A percentile compares a stretch with the other conserved stretches of the same genome.
Evolutionary conservation across 768 basidiomycete genomes (phyloP).

Genomic region (Pleurotus giganteus): DNA sequence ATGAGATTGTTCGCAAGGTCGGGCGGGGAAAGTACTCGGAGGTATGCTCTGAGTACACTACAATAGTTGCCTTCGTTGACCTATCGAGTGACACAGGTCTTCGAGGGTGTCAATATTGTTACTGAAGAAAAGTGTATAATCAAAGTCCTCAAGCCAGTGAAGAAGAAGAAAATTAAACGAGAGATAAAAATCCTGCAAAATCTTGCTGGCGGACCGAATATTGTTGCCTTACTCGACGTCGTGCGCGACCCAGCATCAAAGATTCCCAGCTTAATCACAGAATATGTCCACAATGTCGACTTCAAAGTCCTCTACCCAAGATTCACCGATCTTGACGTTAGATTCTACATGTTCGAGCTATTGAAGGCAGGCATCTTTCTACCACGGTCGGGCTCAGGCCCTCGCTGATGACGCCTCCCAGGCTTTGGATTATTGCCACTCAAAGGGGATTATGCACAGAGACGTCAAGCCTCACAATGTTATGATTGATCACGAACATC

Average conservation of each 20-base stretch:
- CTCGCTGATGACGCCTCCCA: constrained; percentile 28
- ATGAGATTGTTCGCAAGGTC: constrained; percentile 96
- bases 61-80: constrained; percentile 10
- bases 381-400: background rate
- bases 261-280: constrained; percentile 94
- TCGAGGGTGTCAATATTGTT: constrained; percentile 89
- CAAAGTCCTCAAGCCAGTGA: constrained; percentile 98
- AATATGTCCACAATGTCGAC: constrained; percentile 98
- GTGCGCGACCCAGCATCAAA: constrained; percentile 95
- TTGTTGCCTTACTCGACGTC: constrained; percentile 91
- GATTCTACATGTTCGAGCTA: constrained; percentile 95
- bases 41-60: constrained; percentile 39
- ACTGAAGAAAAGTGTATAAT: constrained; percentile 96
- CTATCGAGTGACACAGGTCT: constrained; percentile 53
- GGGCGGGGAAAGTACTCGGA: constrained; percentile 95
- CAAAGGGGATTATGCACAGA: constrained; percentile 97
- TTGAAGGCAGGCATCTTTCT: constrained; percentile 61
- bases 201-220: constrained; percentile 92
- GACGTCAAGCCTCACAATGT: constrained; percentile 99
- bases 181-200: constrained; percentile 99
- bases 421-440: constrained; percentile 98
- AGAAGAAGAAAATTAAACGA: constrained; percentile 99
- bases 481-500: constrained; percentile 98
- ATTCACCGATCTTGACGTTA: constrained; percentile 93
- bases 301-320: constrained; percentile 96